phyloP scores from a whole-genome alignment of 2,329 filamentous ascomycete genomes.

The Epichloe sp. region DNA sequence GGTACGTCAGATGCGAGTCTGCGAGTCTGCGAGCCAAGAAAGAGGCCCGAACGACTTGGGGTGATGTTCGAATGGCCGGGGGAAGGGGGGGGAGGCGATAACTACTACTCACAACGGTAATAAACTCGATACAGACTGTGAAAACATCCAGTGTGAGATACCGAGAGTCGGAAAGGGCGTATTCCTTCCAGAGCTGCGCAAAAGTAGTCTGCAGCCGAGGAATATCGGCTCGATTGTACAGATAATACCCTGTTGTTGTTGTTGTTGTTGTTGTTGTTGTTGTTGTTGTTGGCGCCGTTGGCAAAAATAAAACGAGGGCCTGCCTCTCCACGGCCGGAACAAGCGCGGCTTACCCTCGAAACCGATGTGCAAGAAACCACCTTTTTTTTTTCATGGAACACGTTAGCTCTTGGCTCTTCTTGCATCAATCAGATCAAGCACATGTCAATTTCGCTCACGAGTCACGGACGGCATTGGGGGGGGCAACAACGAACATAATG shows the following conservation, averaged over 20 bases:
- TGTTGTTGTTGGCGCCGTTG: not conserved
- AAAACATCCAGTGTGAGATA: slow-evolving; percentile 74
- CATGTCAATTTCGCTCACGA: too few species aligned
- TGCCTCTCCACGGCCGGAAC: too few species aligned
- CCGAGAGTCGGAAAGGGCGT: slow-evolving; percentile 72
- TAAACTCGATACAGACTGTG: slow-evolving; percentile 74
- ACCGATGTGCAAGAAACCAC: slow-evolving; percentile 59
- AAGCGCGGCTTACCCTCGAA: slow-evolving; percentile 52
- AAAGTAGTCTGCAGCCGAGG: slow-evolving; percentile 58
- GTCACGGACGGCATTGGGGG: too few species aligned
- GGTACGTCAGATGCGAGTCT: too few species aligned
- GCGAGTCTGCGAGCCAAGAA: not conserved
- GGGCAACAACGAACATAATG: slow-evolving; percentile 30
- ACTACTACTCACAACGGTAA: slow-evolving; percentile 54
- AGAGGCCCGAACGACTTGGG: not conserved
- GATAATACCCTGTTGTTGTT: slow-evolving; percentile 52
- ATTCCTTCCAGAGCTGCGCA: slow-evolving; percentile 88
- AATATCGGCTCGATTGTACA: slow-evolving; percentile 53
- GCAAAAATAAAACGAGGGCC: not conserved
- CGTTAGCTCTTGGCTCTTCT: too few species aligned
- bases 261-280: slow-evolving; percentile 13
- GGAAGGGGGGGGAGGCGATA: not conserved
- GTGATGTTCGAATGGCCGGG: not conserved
- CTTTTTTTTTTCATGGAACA: slow-evolving; percentile 19
- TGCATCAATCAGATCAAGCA: too few species aligned